Evolutionary conservation across 352 stramenopile genomes (phyloP), one percentile per base, ranked within the genome.

Genomic region (Pythium monospermum): DNA sequence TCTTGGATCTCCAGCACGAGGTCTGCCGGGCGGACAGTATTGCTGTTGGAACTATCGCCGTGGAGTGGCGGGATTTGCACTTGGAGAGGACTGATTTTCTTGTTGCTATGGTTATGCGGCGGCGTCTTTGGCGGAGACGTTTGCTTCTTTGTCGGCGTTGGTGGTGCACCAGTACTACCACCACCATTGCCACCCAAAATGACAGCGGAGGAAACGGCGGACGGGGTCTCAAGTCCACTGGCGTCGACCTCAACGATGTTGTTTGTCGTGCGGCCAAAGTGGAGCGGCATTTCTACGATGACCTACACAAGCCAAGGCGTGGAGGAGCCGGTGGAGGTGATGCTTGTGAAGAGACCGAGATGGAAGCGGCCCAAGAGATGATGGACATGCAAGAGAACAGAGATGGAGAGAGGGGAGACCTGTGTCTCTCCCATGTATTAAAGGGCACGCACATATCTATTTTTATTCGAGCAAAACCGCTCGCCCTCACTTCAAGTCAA

Each of bases 1-100:
- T 6, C 33, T 6, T 7, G 27, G 22, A 30, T 35, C 33, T 64
- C 56, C 15, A 64, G 42, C 21, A 42, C 47, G 6, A 64, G 43
- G 19, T 57, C 56, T 4, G 48, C 48, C 18, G 48, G 33, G 12
- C 56, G 56, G 13, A 64, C 37, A 5, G 56, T 21, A 27, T 13
- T 35, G 13, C 13, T 35, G 7, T 45, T 57, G 22, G 40, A 43
- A 33, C 27, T 23, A 12, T 59, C 42, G 21, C 46, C 45, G 31
- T 49, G 36, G 2, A 21, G n/a, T 31, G 48, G 19, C 8, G 48
- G 57, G 22, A 56, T 50, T 19, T 64, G 56, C 16, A 60, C 49
- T 12, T 47, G 44, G 6, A 66, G 35, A 18, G 58, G 58, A 19
- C 25, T 49, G 41, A 66, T 53, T 35, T 54, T 47, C 18, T 46